These are phyloP conservation scores for Pontederia crassipes DNA, from an alignment of 176 grass and related monocot genomes.

Conservation along the genomic window DNA sequence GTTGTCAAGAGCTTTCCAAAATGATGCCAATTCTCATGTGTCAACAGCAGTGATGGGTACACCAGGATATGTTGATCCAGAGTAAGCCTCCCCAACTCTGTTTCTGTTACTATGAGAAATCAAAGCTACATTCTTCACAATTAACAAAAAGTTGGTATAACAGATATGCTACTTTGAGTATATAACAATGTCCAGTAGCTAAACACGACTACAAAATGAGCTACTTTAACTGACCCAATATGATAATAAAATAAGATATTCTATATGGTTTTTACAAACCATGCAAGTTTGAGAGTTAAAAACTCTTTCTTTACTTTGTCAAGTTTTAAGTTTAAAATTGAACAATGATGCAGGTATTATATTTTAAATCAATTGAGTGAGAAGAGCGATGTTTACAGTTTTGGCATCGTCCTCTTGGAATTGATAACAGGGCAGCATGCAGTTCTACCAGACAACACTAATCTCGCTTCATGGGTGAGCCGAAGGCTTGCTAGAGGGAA, in stretches of 20 bases:
- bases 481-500: conserved; percentile 13
- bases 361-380: conserved; percentile 27
- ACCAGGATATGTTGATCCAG: conserved; percentile 21
- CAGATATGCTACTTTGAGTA: background rate
- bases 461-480: conserved; percentile 28
- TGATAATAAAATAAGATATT: background rate
- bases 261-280: background rate
- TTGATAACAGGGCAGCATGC: conserved; percentile 36
- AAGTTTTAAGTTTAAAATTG: too few species aligned
- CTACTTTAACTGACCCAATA: too few species aligned
- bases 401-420: conserved; percentile 44
- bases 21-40: conserved; percentile 29
- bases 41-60: conserved; percentile 28
- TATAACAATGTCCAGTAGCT: background rate
- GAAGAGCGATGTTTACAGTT: conserved; percentile 53
- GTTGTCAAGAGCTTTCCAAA: conserved; percentile 16
- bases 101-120: background rate
- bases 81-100: conserved; percentile 18
- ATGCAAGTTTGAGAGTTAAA: background rate
- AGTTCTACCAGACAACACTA: conserved; percentile 15
- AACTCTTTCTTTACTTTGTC: background rate
- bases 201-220: too few species aligned
- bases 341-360: conserved; percentile 25
- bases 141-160: too few species aligned
- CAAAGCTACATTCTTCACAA: too few species aligned